A percentile compares a stretch with the other conserved stretches of the same genome.
phyloP scores from a whole-genome alignment of 2,329 filamentous ascomycete genomes.

The Alternaria triticimaculans region DNA sequence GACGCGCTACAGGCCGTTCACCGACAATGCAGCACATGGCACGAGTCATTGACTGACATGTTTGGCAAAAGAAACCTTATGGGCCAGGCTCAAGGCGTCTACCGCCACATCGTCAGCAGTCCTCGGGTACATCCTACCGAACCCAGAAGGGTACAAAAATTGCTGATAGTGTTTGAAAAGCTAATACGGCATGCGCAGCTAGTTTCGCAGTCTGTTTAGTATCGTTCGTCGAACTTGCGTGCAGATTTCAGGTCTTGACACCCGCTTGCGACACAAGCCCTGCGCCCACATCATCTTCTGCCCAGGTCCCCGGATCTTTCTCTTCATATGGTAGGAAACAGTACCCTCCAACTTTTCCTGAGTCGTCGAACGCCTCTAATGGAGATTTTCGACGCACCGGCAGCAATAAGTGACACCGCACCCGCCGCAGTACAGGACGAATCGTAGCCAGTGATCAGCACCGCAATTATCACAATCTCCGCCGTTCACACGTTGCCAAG shows the following conservation, averaged over 20 bases:
- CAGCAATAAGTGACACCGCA: constrained; percentile 11
- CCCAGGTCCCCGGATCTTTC: background rate
- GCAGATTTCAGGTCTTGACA: background rate
- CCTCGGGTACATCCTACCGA: background rate
- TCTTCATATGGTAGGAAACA: accelerated
- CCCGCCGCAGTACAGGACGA: constrained; percentile 4
- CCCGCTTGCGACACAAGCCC: background rate
- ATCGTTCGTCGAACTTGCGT: background rate
- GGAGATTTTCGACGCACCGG: constrained; percentile 12
- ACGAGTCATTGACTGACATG: background rate
- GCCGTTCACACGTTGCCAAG: background rate
- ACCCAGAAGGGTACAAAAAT: background rate
- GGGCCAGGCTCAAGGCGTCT: background rate
- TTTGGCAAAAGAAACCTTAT: background rate
- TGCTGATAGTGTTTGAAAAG: background rate
- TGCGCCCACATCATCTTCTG: background rate
- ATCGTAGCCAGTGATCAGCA: constrained; percentile 6
- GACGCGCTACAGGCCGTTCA: background rate
- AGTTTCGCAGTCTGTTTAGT: background rate
- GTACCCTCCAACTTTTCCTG: background rate
- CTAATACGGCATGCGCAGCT: background rate
- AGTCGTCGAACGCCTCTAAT: background rate
- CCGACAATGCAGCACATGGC: background rate
- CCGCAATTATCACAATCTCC: constrained; percentile 6
- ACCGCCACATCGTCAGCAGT: background rate